Evolutionary conservation across 306 rosid genomes (phyloP).

Genomic region (Prunus armeniaca): DNA sequence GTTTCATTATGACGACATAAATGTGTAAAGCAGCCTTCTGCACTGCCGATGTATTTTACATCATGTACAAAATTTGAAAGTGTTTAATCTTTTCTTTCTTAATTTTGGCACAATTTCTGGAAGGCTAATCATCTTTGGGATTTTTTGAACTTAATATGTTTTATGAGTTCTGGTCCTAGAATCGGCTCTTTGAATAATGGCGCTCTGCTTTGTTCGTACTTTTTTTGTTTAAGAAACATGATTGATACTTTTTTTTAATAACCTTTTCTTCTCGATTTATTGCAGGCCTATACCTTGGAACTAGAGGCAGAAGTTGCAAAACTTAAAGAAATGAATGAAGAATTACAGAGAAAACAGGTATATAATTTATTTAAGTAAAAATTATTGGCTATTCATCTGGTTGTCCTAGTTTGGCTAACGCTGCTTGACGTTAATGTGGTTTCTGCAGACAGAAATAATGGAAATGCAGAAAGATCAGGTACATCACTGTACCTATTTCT

Average conservation of each 20-base stretch:
- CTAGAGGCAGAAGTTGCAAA: slow-evolving; percentile 82
- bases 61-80: too few relatives aligned
- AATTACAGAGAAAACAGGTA: slow-evolving; percentile 77
- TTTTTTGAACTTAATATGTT: background rate
- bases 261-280: slow-evolving; percentile 22
- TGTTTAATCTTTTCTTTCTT: background rate
- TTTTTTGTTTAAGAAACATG: background rate
- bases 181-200: background rate
- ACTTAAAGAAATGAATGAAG: slow-evolving; percentile 71
- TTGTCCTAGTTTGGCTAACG: background rate
- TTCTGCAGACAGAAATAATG: slow-evolving; percentile 59
- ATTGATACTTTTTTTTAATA: background rate
- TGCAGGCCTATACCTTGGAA: slow-evolving; percentile 89
- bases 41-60: background rate
- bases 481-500: background rate
- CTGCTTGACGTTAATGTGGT: slow-evolving; percentile 25
- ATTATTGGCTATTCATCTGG: slow-evolving; percentile 4
- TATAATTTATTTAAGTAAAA: background rate
- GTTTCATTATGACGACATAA: background rate
- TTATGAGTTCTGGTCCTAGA: background rate
- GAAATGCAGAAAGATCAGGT: slow-evolving; percentile 78
- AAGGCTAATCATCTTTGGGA: background rate
- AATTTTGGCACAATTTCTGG: background rate
- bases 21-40: background rate
- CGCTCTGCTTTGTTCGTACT: background rate